phyloP scores from a whole-genome alignment of 192 early-diverging fungal genomes.

The Gonapodya prolifera region DNA sequence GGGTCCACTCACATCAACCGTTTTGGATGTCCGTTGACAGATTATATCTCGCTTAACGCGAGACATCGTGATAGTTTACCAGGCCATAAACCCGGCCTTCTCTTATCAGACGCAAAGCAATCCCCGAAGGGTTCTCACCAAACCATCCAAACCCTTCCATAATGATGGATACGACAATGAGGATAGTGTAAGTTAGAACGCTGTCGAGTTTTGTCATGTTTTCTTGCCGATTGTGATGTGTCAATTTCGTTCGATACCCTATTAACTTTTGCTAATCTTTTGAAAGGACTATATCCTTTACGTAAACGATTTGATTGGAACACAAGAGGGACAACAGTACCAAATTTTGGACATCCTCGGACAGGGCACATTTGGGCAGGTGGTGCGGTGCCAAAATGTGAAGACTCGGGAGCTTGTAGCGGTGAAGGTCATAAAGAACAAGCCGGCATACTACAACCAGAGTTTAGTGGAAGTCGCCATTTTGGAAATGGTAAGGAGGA shows the following conservation, averaged over 20 bases:
- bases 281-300: conserved; percentile 93
- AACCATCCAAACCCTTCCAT: conserved; percentile 76
- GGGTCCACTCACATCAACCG: neutral
- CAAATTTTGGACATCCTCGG: conserved; percentile 87
- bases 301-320: conserved; percentile 94
- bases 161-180: conserved; percentile 94
- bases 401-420: conserved; percentile 86
- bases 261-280: too few species aligned
- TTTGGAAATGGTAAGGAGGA: conserved; percentile 55
- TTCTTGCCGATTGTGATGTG: too few species aligned
- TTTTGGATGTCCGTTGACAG: neutral
- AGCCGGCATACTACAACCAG: conserved; percentile 93
- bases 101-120: conserved; percentile 63
- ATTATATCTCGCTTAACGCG: conserved; percentile 8
- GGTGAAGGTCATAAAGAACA: conserved; percentile 98
- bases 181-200: neutral
- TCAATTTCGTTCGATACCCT: too few species aligned
- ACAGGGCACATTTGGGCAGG: conserved; percentile 97
- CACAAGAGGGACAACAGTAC: conserved; percentile 76
- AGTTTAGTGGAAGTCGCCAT: conserved; percentile 94
- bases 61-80: conserved; percentile 58
- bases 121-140: conserved; percentile 83
- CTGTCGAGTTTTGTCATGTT: neutral
- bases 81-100: conserved; percentile 68
- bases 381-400: conserved; percentile 87